Base-by-base conservation (phyloP, 331 rosid species). In the Prunus yedoensis region DNA sequence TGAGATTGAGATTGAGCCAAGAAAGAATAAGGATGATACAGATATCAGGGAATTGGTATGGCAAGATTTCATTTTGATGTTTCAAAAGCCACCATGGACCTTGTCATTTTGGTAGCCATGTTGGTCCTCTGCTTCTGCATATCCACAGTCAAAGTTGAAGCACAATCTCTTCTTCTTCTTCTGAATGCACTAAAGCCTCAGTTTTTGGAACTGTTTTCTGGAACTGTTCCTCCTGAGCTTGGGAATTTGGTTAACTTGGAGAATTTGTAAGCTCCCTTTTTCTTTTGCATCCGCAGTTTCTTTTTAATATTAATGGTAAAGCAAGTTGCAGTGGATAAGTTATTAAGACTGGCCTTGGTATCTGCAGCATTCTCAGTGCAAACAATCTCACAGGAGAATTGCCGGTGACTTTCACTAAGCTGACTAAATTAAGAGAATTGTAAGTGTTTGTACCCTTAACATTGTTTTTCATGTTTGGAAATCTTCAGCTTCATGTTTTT, bases 171-270 rank as follows among this genome's bases (percentile, higher is more conserved):
- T n/a, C n/a, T n/a, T n/a, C n/a, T n/a, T n/a, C n/a, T n/a, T n/a
- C n/a, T n/a, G n/a, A n/a, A n/a, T n/a, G n/a, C n/a, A n/a, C n/a
- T n/a, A n/a, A n/a, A n/a, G n/a, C n/a, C n/a, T n/a, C n/a, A n/a
- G n/a, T n/a, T n/a, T n/a, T n/a, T n/a, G n/a, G n/a, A n/a, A n/a
- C 62, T 71, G 65, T 77, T 82, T 52, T 27, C 67, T 41, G 85
- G 85, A 51, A 53, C 13, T 7, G 56, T 82, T 73, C 85, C 85
- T 18, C 54, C 57, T 17, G 79, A 77, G 58, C 72, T 82, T 60
- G 85, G 82, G 41, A 77, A 77, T 2, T 73, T 82, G 79, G 56
- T 41, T n/a, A 69, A 59, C 79, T 75, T 77, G 70, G 68, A 70
- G 38, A 15, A 10, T 7, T 76, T 82, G 85, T 82, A 4, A 20